phyloP scores from a whole-genome alignment of 371 early-diverging fungal genomes.

The Mucor circinelloides region DNA sequence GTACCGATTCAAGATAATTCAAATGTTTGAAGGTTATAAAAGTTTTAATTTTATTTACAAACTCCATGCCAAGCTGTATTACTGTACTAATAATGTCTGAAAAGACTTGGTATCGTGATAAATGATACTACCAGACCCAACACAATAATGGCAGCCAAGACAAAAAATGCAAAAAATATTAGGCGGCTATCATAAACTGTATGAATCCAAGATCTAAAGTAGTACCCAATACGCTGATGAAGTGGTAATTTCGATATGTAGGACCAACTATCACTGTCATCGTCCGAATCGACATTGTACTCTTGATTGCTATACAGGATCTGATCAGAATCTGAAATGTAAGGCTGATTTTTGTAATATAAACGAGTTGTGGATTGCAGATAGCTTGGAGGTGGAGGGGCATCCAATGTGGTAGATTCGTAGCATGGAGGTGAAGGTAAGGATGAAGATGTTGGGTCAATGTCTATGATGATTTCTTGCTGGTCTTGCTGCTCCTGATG shows the following conservation, averaged over 20 bases:
- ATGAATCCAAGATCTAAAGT: conserved; percentile 4
- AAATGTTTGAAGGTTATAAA: not conserved
- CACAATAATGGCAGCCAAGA: not conserved
- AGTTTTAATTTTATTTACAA: conserved; percentile 5
- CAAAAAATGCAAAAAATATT: conserved; percentile 8
- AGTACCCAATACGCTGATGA: not conserved
- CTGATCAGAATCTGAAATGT: conserved; percentile 4
- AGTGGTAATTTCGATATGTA: not conserved
- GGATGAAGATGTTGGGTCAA: not conserved
- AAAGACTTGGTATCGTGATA: conserved; percentile 9
- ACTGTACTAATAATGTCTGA: not conserved
- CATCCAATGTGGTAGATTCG: not conserved
- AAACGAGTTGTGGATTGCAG: conserved; percentile 4
- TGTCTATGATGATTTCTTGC: not conserved
- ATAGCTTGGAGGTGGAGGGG: conserved; percentile 9
- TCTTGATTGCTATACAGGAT: not conserved
- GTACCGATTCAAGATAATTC: not conserved
- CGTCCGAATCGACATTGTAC: not conserved
- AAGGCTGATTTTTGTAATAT: conserved; percentile 11
- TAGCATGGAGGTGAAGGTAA: conserved; percentile 1
- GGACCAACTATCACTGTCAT: not conserved
- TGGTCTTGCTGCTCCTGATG: not conserved
- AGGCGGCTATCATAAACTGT: conserved; percentile 5
- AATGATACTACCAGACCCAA: not conserved
- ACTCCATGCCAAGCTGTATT: not conserved